Evolutionary conservation across 176 grass and related monocot species (phyloP).

Genomic region (Triticum monococcum): DNA sequence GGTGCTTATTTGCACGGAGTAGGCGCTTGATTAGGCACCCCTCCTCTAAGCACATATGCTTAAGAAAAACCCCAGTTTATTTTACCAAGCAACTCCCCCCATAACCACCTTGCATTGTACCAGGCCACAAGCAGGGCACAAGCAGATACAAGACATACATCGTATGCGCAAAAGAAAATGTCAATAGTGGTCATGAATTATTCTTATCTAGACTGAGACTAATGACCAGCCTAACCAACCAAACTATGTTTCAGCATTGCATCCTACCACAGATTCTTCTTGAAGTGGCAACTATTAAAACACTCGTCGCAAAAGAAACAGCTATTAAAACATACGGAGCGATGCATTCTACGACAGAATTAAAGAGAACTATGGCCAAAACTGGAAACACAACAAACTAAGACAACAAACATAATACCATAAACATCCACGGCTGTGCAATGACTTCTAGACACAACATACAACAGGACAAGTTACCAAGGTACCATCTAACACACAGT

Average conservation of each 20-base stretch:
- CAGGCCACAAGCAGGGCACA: neutral
- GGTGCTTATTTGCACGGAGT: too few species aligned
- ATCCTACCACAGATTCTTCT: constrained; percentile 5
- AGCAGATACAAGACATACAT: neutral
- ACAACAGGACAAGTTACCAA: constrained; percentile 31
- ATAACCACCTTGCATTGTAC: too few species aligned
- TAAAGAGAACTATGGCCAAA: neutral
- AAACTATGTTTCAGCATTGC: neutral
- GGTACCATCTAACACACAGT: constrained; percentile 35
- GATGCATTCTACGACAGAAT: neutral
- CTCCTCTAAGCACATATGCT: too few species aligned
- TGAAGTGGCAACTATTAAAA: neutral
- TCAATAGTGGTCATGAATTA: neutral
- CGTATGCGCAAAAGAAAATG: neutral
- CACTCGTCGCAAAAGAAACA: neutral
- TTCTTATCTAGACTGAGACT: neutral
- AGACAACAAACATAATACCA: constrained; percentile 9
- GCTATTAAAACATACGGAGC: neutral
- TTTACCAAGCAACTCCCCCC: too few species aligned
- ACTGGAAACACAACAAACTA: neutral
- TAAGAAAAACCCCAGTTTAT: too few species aligned
- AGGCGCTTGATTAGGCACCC: too few species aligned
- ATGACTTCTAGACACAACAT: constrained; percentile 22
- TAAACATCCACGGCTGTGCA: constrained; percentile 41
- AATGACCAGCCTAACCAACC: neutral